Evolutionary conservation across 371 early-diverging fungal species (phyloP).

Genomic region (Mortierella sp.): DNA sequence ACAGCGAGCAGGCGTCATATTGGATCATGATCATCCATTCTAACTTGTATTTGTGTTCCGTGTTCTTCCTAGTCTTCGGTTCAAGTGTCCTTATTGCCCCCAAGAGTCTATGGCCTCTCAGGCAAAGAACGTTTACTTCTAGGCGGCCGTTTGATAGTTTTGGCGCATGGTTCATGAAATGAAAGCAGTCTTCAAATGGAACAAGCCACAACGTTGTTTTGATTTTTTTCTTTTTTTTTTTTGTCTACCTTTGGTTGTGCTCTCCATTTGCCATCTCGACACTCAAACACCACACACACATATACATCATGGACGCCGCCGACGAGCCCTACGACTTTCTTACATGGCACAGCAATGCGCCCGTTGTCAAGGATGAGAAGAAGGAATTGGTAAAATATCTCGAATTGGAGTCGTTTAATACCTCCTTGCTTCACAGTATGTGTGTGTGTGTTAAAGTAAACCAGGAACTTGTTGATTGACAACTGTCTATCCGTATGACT

Average conservation of each 20-base stretch:
- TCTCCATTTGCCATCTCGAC: background rate
- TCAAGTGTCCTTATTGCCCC: slow-evolving; percentile 99
- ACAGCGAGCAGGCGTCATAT: background rate
- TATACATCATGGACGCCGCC: slow-evolving; percentile 23
- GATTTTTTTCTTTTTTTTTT: slow-evolving; percentile 16
- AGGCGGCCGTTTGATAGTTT: too few species aligned
- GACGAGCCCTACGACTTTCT: slow-evolving; percentile 56
- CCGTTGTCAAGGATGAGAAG: slow-evolving; percentile 50
- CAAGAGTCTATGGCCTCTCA: slow-evolving; percentile 82
- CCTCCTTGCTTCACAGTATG: too few species aligned
- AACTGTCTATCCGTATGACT: too few species aligned
- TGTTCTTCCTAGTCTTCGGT: slow-evolving; percentile 61
- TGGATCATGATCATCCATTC: background rate
- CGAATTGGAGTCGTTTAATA: background rate
- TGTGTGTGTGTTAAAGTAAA: too few species aligned
- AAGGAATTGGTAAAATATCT: slow-evolving; percentile 36
- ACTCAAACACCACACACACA: background rate
- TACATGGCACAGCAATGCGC: slow-evolving; percentile 57
- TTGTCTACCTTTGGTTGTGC: background rate
- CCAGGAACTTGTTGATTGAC: background rate
- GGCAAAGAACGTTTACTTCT: slow-evolving; percentile 87
- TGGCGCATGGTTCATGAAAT: background rate
- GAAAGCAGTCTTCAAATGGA: background rate
- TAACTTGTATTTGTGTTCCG: background rate
- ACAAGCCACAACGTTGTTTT: slow-evolving; percentile 18